phyloP scores from a whole-genome alignment of 768 basidiomycete genomes.

The Hygrophorus pudorinus region DNA sequence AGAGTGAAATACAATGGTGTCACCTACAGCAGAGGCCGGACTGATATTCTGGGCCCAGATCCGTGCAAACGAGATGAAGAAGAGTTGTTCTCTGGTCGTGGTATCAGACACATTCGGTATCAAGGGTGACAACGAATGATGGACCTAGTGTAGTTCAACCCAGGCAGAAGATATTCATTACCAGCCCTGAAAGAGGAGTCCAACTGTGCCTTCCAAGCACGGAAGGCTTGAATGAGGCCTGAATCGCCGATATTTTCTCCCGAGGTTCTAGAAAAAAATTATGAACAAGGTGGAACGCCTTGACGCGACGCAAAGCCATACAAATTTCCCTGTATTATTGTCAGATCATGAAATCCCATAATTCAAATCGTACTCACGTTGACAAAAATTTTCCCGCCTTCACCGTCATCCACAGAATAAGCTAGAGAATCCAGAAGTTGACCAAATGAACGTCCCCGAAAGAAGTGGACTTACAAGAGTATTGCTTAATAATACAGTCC shows the following conservation, averaged over 20 bases:
- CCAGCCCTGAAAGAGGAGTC: slow-evolving; percentile 45
- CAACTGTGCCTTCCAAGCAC: slow-evolving; percentile 84
- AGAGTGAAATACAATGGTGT: not conserved
- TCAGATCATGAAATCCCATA: not conserved
- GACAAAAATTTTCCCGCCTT: slow-evolving; percentile 74
- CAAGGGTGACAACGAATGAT: slow-evolving; percentile 5
- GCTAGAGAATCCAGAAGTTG: slow-evolving; percentile 26
- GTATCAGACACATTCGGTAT: slow-evolving; percentile 3
- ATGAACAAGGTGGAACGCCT: not conserved
- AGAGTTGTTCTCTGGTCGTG: slow-evolving; percentile 69
- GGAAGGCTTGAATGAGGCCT: slow-evolving; percentile 76
- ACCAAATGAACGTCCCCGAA: slow-evolving; percentile 1
- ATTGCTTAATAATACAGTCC: slow-evolving; percentile 87
- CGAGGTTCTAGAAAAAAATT: slow-evolving; percentile 48
- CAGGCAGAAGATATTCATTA: slow-evolving; percentile 71
- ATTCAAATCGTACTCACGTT: slow-evolving; percentile 44
- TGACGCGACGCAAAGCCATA: slow-evolving; percentile 22
- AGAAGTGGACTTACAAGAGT: slow-evolving; percentile 44
- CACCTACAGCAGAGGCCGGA: slow-evolving; percentile 60
- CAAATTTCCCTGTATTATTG: slow-evolving; percentile 55
- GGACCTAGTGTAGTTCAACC: slow-evolving; percentile 64
- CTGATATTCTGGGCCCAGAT: slow-evolving; percentile 84
- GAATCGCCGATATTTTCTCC: slow-evolving; percentile 89
- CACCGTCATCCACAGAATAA: slow-evolving; percentile 79
- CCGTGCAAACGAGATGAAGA: slow-evolving; percentile 85